Evolutionary conservation across 331 rosid genomes (phyloP).

Genomic region (Quercus tomentella): DNA sequence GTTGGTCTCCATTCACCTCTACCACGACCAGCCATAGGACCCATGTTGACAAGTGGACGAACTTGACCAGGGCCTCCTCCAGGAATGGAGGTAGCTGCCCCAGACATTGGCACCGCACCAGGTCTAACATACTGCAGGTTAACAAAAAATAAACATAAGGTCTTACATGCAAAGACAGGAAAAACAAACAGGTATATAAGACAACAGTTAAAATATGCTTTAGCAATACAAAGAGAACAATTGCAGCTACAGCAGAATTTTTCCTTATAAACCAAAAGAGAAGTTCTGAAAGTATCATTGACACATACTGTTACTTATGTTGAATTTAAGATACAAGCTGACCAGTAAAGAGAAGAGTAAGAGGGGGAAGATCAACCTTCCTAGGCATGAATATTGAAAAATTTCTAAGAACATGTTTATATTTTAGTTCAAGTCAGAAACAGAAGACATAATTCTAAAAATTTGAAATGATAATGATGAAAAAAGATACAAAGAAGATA

Average conservation of each 20-base stretch:
- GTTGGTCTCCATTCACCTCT: slow-evolving; percentile 99
- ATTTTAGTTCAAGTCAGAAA: not conserved
- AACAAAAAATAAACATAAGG: slow-evolving; percentile 16
- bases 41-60: slow-evolving; percentile 77
- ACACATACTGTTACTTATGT: not conserved
- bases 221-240: slow-evolving; percentile 2
- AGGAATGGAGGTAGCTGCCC: slow-evolving; percentile 55
- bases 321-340: slow-evolving; percentile 1
- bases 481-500: not conserved
- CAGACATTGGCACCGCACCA: slow-evolving; percentile 82
- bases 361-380: not conserved
- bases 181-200: not conserved
- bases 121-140: slow-evolving; percentile 89
- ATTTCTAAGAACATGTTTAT: not conserved
- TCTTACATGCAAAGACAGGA: slow-evolving; percentile 9
- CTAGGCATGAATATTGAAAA: not conserved
- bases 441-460: not conserved
- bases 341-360: not conserved
- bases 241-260: not conserved
- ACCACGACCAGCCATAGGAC: slow-evolving; percentile 77
- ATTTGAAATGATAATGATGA: not conserved
- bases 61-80: slow-evolving; percentile 82
- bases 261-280: not conserved
- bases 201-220: not conserved
- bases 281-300: not conserved